phyloP scores from a whole-genome alignment of 2,329 filamentous ascomycete genomes.

The Fusarium stilboides region DNA sequence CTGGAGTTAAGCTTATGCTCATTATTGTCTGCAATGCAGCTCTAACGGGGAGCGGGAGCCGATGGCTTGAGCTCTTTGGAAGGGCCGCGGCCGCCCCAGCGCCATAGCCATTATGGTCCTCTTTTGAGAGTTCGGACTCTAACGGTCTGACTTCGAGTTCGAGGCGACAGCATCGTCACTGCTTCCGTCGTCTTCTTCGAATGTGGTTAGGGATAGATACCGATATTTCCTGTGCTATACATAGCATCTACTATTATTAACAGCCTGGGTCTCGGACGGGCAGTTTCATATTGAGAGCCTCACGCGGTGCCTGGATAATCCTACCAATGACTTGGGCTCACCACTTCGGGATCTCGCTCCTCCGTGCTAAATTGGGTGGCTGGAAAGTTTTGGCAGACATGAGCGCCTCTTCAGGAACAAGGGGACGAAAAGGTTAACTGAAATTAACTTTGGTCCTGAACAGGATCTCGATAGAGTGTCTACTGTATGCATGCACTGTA shows the following conservation, averaged over 20 bases:
- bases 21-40: neutral
- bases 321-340: conserved; percentile 30
- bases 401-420: conserved; percentile 3
- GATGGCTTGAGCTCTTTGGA: conserved; percentile 36
- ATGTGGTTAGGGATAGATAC: conserved; percentile 37
- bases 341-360: conserved; percentile 22
- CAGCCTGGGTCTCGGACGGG: conserved; percentile 31
- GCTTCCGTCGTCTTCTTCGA: conserved; percentile 35
- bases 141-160: conserved; percentile 33
- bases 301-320: conserved; percentile 31
- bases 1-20: neutral
- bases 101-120: conserved; percentile 35
- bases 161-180: conserved; percentile 28
- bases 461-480: neutral
- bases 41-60: conserved; percentile 18
- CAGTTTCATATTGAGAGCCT: conserved; percentile 25
- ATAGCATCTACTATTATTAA: conserved; percentile 20
- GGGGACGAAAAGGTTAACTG: conserved; percentile 3
- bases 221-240: conserved; percentile 26
- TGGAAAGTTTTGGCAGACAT: conserved; percentile 29
- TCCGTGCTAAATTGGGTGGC: conserved; percentile 33
- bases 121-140: conserved; percentile 23
- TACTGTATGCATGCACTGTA: conserved; percentile 1
- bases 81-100: conserved; percentile 36
- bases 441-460: neutral